Conservation (phyloP, 306 rosid species). For the Nissolia schottii region DNA sequence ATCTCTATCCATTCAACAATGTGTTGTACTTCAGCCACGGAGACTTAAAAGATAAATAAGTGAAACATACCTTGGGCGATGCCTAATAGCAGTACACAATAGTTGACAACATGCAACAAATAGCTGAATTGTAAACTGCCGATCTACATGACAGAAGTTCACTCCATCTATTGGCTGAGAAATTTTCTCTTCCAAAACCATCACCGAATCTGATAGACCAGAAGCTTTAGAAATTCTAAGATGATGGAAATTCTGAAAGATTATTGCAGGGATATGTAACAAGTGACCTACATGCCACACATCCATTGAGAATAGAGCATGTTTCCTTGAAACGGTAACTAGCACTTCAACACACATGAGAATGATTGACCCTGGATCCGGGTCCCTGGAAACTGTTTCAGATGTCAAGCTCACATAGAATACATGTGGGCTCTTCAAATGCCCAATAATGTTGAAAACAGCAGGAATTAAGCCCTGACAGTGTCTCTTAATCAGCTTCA, state of each 20-base stretch:
- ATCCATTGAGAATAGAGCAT: slow-evolving; percentile 59
- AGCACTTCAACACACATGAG: slow-evolving; percentile 93
- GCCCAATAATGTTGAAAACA: slow-evolving; percentile 64
- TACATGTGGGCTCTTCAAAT: slow-evolving; percentile 61
- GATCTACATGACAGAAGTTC: slow-evolving; percentile 38
- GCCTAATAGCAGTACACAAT: slow-evolving; percentile 60
- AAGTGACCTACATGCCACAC: slow-evolving; percentile 66
- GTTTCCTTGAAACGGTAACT: slow-evolving; percentile 65
- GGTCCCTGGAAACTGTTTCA: slow-evolving; percentile 34
- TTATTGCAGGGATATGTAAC: slow-evolving; percentile 70
- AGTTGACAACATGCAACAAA: slow-evolving; percentile 77
- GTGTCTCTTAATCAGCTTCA: slow-evolving; percentile 77
- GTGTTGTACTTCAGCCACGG: not conserved
- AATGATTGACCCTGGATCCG: slow-evolving; percentile 86
- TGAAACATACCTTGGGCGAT: slow-evolving; percentile 64
- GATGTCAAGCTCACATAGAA: slow-evolving; percentile 43
- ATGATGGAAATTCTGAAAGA: slow-evolving; percentile 63
- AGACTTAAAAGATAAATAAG: slow-evolving; percentile 22
- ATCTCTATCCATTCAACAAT: slow-evolving; percentile 11
- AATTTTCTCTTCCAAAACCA: slow-evolving; percentile 29
- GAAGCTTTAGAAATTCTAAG: slow-evolving; percentile 47
- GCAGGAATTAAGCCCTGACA: slow-evolving; percentile 58
- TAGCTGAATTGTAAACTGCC: slow-evolving; percentile 55
- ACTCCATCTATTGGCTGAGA: slow-evolving; percentile 36
- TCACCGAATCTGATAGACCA: slow-evolving; percentile 29